Evolutionary conservation across 805 yeast species (phyloP), one percentile per base, ranked within the genome.

Genomic region (Saturnispora hagleri): DNA sequence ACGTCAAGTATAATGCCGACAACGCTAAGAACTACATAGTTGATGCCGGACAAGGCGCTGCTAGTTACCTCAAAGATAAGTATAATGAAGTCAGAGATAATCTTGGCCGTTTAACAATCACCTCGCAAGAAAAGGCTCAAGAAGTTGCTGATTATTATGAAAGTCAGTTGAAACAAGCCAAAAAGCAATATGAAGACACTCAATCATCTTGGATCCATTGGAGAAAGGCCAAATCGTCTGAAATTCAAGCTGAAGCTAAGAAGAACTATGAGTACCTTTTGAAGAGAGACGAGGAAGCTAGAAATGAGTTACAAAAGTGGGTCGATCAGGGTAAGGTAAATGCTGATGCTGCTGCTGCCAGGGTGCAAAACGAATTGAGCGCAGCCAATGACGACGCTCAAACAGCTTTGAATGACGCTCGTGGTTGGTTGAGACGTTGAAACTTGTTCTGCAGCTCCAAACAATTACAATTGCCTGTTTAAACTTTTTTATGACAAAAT

Each of bases 21-120:
- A 13, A 13, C 9, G 48, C 52, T 3, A 50, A 50, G n/a, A 12
- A 38, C 20, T 50, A 36, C 18, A 27, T 50, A 10, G 20, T 31
- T 9, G 33, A 20, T 22, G 42, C 42, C 9, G 42, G 42, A 34
- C 28, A 35, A 12, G 40, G 27, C 17, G 42, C 52, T 28, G 48
- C 48, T 13, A 26, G 42, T 31, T 46, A 52, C 51, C n/a, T 50
- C 56, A 17, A 41, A 56, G 81, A 76, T 27, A 73, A 73, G 57
- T 62, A 67, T 20, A 66, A 67, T 26, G 67, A 61, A 5, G 40
- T 50, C 4, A 24, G 46, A 36, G 53, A 50, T 33, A 26, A 20
- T 42, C 51, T 53, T 10, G 66, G 64, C 1, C 47, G 55, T 13
- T 44, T 62, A 5, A 54, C 53, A 3, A 43, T 57, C n/a, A 53